Conservation (phyloP, 495 filamentous ascomycete genomes). For the Barbatosphaeria neglecta region DNA sequence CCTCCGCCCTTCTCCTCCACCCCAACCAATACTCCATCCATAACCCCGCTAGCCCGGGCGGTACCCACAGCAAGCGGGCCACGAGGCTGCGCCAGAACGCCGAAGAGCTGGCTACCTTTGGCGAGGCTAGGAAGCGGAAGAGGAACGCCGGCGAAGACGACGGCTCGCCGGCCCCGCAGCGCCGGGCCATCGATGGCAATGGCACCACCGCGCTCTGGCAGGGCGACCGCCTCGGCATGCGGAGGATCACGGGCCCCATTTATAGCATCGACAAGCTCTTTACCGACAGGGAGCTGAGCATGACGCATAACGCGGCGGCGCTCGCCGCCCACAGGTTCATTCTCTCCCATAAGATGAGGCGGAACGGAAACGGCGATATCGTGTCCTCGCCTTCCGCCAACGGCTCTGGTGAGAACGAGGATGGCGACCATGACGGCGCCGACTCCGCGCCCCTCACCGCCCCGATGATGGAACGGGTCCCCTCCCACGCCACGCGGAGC, state of each 20-base stretch:
- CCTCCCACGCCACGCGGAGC: slow-evolving; percentile 63
- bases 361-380: slow-evolving; percentile 32
- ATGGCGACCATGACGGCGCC: slow-evolving; percentile 24
- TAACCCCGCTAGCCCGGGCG: slow-evolving; percentile 69
- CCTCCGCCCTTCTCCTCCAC: slow-evolving; percentile 76
- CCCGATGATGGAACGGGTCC: slow-evolving; percentile 58
- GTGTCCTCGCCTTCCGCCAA: slow-evolving; percentile 39
- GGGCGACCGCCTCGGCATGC: slow-evolving; percentile 28
- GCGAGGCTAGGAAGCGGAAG: slow-evolving; percentile 68
- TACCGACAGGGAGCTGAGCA: slow-evolving; percentile 79
- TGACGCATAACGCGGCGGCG: slow-evolving; percentile 61
- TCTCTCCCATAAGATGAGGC: slow-evolving; percentile 36
- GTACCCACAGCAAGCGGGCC: slow-evolving; percentile 67
- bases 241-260: slow-evolving; percentile 35
- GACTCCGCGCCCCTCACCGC: slow-evolving; percentile 40
- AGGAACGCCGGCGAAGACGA: slow-evolving; percentile 58
- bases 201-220: slow-evolving; percentile 48
- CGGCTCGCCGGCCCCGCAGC: slow-evolving; percentile 54
- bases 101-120: slow-evolving; percentile 58
- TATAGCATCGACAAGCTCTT: slow-evolving; percentile 87
- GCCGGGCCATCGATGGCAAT: slow-evolving; percentile 28
- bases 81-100: slow-evolving; percentile 71
- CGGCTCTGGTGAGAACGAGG: slow-evolving; percentile 37
- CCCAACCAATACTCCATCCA: slow-evolving; percentile 85
- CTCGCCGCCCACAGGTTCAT: slow-evolving; percentile 48